Conservation (phyloP, 371 early-diverging fungal species). For the Mortierella polycephala region DNA sequence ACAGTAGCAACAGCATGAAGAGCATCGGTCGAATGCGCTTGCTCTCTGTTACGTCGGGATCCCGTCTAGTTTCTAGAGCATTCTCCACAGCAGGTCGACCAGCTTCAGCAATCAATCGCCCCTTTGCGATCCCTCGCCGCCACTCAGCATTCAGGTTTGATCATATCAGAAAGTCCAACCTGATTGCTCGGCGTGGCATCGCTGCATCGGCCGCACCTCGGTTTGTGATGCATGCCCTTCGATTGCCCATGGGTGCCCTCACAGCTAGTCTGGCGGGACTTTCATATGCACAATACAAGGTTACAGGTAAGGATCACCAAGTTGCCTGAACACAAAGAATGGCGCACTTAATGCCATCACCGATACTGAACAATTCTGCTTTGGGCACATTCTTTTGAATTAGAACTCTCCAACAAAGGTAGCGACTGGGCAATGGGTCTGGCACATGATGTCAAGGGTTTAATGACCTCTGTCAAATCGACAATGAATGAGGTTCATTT, state of each 20-base stretch:
- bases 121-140: slow-evolving; percentile 46
- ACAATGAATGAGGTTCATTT: slow-evolving; percentile 43
- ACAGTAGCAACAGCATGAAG: slow-evolving; percentile 7
- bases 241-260: slow-evolving; percentile 68
- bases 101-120: slow-evolving; percentile 7
- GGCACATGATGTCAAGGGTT: slow-evolving; percentile 37
- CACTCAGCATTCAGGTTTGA: slow-evolving; percentile 38
- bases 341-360: not conserved
- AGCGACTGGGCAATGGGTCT: slow-evolving; percentile 51
- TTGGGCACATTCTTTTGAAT: not conserved
- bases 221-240: slow-evolving; percentile 56
- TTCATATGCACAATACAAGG: slow-evolving; percentile 64
- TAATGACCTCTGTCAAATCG: slow-evolving; percentile 38
- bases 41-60: slow-evolving; percentile 23
- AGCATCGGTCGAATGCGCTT: slow-evolving; percentile 9
- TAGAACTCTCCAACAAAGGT: slow-evolving; percentile 55
- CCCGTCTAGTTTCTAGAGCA: slow-evolving; percentile 43
- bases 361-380: not conserved
- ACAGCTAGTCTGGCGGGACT: slow-evolving; percentile 57
- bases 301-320: slow-evolving; percentile 58
- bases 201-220: slow-evolving; percentile 55
- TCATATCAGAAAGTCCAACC: slow-evolving; percentile 17
- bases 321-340: not conserved
- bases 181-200: slow-evolving; percentile 44
- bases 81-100: slow-evolving; percentile 22